Base-by-base conservation (phyloP, 2,329 filamentous ascomycete genomes). In the Aureobasidium sp. region DNA sequence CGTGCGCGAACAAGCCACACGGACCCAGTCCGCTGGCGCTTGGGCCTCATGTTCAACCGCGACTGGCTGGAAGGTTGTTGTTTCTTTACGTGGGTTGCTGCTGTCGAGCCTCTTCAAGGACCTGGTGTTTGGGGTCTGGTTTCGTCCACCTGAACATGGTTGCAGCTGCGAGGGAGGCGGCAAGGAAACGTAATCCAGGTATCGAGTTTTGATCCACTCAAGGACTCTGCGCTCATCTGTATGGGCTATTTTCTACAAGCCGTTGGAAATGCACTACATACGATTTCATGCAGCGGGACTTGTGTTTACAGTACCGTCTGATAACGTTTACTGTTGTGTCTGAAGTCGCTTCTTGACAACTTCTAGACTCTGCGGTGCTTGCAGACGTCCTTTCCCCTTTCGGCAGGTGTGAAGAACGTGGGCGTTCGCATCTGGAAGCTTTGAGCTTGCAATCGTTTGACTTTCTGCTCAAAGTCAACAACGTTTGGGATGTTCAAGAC, bases 11-110 rank as follows among this genome's bases (percentile, higher is more conserved):
- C n/a, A n/a, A n/a, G 27, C 27, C 27, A 29, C 27, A 29, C 27
- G 27, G 27, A 29, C 27, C 27, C 27, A 29, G 12, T 12, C 7
- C 27, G 19, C 21, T 30, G 42, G 30, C 22, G 42, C 42, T 35
- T 47, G 21, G 42, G 10, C 42, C 42, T 12, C 19, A 14, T 35
- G 42, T 47, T 47, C 42, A 25, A 47, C 42, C 14, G 10, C 42
- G 21, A 47, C 14, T 35, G 21, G 42, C 35, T 22, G 12, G 30
- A 35, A 45, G 42, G 22, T 25, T 35, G 29, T 45, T 34, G 37
- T 22, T 22, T n/a, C n/a, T n/a, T n/a, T n/a, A n/a, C n/a, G n/a
- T n/a, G n/a, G n/a, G n/a, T n/a, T n/a, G 41, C 41, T 14, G 17
- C 16, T 42, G 41, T 25, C n/a, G n/a, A 25, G 19, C 12, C 11